A percentile compares a stretch with the other conserved stretches of the same genome.
These are phyloP conservation scores for Colletotrichum noveboracense DNA, from an alignment of 2,329 filamentous ascomycete genomes.

Conservation along the genomic window DNA sequence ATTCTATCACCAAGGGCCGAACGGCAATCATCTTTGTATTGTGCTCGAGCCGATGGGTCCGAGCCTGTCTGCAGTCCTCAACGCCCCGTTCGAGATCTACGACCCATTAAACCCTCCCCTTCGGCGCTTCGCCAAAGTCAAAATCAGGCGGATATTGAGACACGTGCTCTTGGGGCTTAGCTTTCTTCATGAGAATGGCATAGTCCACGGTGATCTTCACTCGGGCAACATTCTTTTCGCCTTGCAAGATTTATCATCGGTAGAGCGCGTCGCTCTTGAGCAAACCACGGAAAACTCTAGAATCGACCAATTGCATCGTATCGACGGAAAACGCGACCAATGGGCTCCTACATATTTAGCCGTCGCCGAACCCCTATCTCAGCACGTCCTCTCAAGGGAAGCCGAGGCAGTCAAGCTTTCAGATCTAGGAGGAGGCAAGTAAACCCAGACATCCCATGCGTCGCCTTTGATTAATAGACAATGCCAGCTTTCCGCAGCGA, in stretches of 20 bases:
- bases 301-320: neutral
- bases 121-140: neutral
- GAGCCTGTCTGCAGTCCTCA: constrained; percentile 24
- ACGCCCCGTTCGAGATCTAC: constrained; percentile 9
- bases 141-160: neutral
- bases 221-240: constrained; percentile 9
- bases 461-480: accelerated
- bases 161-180: neutral
- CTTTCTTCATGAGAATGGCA: constrained; percentile 1
- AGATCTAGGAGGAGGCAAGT: constrained; percentile 9
- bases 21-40: constrained; percentile 35
- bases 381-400: neutral
- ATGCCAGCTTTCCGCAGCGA: neutral
- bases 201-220: constrained; percentile 14
- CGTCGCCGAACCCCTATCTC: neutral
- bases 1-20: constrained; percentile 35
- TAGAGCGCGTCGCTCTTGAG: neutral
- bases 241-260: neutral
- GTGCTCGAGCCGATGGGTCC: constrained; percentile 36
- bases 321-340: neutral
- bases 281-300: neutral
- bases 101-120: neutral
- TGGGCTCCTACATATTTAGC: constrained; percentile 10
- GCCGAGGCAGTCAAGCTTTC: neutral
- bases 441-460: neutral